Percentiles rank a stretch among this genome's conserved stretches.
These are phyloP conservation scores for Solanum sitiens DNA, from an alignment of 257 asterid species.

Conservation along the genomic window DNA sequence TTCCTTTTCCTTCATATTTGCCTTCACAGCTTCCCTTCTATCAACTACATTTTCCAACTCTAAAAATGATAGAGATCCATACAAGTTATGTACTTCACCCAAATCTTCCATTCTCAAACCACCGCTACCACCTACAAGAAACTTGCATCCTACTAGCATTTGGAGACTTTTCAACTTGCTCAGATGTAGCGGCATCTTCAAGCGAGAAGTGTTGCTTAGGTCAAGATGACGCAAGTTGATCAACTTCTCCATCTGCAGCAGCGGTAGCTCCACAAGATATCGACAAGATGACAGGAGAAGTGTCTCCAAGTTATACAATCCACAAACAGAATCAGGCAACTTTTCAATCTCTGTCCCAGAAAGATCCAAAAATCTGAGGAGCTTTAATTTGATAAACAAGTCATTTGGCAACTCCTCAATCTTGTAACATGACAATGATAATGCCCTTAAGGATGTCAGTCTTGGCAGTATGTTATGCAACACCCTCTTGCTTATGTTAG, in stretches of 20 bases:
- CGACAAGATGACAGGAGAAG: neutral
- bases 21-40: neutral
- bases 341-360: fast-evolving
- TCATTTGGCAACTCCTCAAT: neutral
- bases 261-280: neutral
- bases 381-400: neutral
- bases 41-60: neutral
- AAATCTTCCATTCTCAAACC: neutral
- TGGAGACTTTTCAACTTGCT: neutral
- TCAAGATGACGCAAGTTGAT: neutral
- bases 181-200: neutral
- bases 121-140: neutral
- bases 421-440: neutral
- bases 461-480: neutral
- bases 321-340: neutral
- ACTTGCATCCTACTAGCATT: neutral
- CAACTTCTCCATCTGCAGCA: neutral
- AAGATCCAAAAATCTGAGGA: neutral
- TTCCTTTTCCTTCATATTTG: neutral
- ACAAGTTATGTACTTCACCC: neutral
- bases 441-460: neutral
- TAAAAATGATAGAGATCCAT: neutral
- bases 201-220: fast-evolving
- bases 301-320: neutral
- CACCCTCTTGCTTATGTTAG: neutral